Base-by-base conservation (phyloP, 352 stramenopile genomes). In the Discostella stelligera region DNA sequence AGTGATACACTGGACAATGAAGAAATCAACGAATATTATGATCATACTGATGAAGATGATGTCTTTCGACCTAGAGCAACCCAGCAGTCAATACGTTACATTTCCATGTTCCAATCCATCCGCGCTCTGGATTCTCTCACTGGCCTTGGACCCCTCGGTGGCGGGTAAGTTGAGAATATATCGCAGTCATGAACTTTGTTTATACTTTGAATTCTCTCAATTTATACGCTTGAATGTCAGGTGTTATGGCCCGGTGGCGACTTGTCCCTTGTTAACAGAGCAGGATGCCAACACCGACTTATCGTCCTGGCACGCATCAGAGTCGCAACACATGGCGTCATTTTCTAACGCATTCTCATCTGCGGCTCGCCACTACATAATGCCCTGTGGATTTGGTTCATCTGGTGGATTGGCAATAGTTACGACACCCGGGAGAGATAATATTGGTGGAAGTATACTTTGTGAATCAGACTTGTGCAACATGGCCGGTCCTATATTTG, bases 311-410 rank as follows among this genome's bases (percentile, higher is more conserved):
- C 54, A 27, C 16, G 32, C 66, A 13, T 56, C 30, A 27, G 37
- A 56, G 14, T 9, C 58, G 14, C 13, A 49, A n/a, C 49, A 50
- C 25, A 21, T 63, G n/a, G 53, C 49, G 13, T 20, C 50, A 2
- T 83, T 79, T 50, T 74, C 60, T 46, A 75, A 68, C 27, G 70
- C 75, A 1, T 83, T 79, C 62, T 71, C 76, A 41, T 79, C 76
- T 6, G 60, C 76, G 52, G 70, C 76, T 41, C 55, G 70, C 30
- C 76, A 79, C 68, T 75, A 73, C 37, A 70, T 93, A 14, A 86
- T 89, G 66, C 85, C 87, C 0, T 91, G 85, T 69, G 87, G 87
- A 20, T 90, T 79, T 66, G 85, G 87, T 10, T 80, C 85, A 8
- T 89, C 80, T 68, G 87, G 87, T 41, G 80, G 85, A 39, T 49